phyloP scores from a whole-genome alignment of 495 filamentous ascomycete genomes.

The Aspergillus sclerotiicarbonarius region DNA sequence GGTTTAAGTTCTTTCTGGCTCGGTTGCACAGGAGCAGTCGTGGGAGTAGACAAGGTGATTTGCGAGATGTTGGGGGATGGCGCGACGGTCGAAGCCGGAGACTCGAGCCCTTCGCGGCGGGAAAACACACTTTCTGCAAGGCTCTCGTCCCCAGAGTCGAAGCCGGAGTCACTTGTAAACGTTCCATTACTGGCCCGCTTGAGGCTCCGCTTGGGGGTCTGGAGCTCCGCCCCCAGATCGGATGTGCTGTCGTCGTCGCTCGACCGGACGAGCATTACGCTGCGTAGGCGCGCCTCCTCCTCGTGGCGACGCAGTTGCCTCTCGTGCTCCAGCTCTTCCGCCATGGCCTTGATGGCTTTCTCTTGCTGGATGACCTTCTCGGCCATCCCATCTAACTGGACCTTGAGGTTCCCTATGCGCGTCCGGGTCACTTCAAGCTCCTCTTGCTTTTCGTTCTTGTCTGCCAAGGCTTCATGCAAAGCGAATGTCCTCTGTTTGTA shows the following conservation, averaged over 20 bases:
- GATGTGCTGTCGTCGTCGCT: conserved; percentile 40
- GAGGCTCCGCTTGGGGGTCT: conserved; percentile 45
- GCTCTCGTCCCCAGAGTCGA: conserved; percentile 56
- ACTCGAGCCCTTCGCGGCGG: conserved; percentile 50
- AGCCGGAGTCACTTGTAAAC: conserved; percentile 50
- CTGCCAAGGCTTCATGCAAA: conserved; percentile 58
- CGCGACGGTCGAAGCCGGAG: conserved; percentile 48
- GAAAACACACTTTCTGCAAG: conserved; percentile 64
- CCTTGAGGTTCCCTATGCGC: conserved; percentile 61
- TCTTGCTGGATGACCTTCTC: conserved; percentile 65
- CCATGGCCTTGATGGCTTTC: conserved; percentile 58
- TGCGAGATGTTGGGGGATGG: conserved; percentile 41
- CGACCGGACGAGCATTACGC: conserved; percentile 32
- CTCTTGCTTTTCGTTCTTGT: conserved; percentile 63
- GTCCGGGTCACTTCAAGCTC: conserved; percentile 76
- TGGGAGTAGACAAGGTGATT: conserved; percentile 31
- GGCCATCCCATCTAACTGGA: conserved; percentile 76
- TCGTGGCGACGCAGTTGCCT: conserved; percentile 53
- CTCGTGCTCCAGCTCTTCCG: conserved; percentile 63
- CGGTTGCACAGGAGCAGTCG: conserved; percentile 19
- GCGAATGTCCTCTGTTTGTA: conserved; percentile 63
- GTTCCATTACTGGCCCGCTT: conserved; percentile 55
- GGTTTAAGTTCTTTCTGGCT: conserved; percentile 26
- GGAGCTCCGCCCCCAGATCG: conserved; percentile 52
- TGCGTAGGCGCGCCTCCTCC: conserved; percentile 47